Evolutionary conservation across 2,329 filamentous ascomycete species (phyloP).

Genomic region (Aspergillus intermedius): DNA sequence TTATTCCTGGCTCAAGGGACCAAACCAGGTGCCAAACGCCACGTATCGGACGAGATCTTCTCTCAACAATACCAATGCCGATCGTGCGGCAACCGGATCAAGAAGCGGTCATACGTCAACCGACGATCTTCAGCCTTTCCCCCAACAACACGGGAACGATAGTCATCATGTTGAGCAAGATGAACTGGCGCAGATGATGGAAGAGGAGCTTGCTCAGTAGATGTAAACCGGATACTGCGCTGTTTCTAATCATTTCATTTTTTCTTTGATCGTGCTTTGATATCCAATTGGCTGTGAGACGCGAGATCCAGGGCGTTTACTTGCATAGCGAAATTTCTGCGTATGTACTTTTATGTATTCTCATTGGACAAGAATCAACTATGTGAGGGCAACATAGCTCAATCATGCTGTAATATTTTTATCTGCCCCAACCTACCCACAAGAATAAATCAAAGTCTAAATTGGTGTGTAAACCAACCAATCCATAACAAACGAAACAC

Average conservation of each 20-base stretch:
- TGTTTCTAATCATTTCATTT: too few relatives aligned
- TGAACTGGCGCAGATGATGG: slow-evolving; percentile 19
- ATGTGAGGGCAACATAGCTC: too few relatives aligned
- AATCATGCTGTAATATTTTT: too few relatives aligned
- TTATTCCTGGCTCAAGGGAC: slow-evolving; percentile 24
- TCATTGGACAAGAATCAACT: too few relatives aligned
- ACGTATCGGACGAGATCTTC: background rate
- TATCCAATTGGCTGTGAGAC: background rate
- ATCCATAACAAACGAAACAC: too few relatives aligned
- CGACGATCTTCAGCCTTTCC: background rate
- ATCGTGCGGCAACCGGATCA: background rate
- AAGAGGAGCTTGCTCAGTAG: slow-evolving; percentile 18
- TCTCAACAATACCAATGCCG: background rate
- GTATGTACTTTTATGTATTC: too few relatives aligned
- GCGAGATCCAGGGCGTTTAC: too few relatives aligned
- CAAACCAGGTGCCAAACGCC: slow-evolving; percentile 2
- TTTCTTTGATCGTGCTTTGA: background rate
- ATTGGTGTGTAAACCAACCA: too few relatives aligned
- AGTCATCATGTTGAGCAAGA: slow-evolving; percentile 11
- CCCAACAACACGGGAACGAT: background rate
- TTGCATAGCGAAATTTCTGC: too few relatives aligned
- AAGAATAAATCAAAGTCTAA: too few relatives aligned
- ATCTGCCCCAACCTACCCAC: too few relatives aligned
- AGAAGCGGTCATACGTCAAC: background rate
- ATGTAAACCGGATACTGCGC: background rate